Percentiles rank a stretch among this genome's conserved stretches.
phyloP scores from a whole-genome alignment of 2,329 filamentous ascomycete genomes.

The Talaromyces islandicus region DNA sequence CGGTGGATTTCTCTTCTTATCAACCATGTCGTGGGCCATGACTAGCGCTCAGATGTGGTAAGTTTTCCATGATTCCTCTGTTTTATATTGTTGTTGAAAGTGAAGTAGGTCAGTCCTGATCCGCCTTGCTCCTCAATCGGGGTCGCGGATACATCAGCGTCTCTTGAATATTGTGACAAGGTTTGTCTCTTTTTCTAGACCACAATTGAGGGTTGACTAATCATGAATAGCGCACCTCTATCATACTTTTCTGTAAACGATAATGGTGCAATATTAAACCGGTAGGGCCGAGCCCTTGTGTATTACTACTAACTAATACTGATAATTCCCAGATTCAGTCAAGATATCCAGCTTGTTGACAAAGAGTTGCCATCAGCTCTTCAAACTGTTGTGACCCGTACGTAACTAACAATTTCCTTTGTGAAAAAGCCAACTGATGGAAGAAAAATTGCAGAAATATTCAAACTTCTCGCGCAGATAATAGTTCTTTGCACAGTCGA shows the following conservation, averaged over 20 bases:
- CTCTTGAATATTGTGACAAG: conserved; percentile 3
- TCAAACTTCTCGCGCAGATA: conserved; percentile 4
- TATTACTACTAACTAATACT: not conserved
- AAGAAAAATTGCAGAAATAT: not conserved
- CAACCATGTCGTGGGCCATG: not conserved
- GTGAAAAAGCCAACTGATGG: not conserved
- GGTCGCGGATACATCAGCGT: conserved; percentile 3
- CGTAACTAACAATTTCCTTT: not conserved
- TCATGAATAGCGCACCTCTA: not conserved
- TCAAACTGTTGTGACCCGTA: conserved; percentile 4
- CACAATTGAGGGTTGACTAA: not conserved
- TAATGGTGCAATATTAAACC: conserved; percentile 3
- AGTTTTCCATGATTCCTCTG: not conserved
- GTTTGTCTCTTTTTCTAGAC: not conserved
- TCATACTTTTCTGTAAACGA: conserved; percentile 4
- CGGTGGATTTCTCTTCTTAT: conserved; percentile 1
- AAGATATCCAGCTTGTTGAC: conserved; percentile 40
- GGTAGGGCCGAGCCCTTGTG: not conserved
- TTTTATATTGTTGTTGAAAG: not conserved
- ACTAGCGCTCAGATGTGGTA: conserved; percentile 5
- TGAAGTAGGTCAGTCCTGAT: conserved; percentile 2
- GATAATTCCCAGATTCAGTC: conserved; percentile 16
- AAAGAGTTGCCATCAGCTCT: conserved; percentile 31
- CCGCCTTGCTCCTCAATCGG: conserved; percentile 7
- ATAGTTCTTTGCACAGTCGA: conserved; percentile 1